Percentiles rank a stretch among this genome's conserved stretches.
These are phyloP conservation scores for Chlorociboria aeruginascens DNA, from an alignment of 495 filamentous ascomycete species.

Conservation along the genomic window DNA sequence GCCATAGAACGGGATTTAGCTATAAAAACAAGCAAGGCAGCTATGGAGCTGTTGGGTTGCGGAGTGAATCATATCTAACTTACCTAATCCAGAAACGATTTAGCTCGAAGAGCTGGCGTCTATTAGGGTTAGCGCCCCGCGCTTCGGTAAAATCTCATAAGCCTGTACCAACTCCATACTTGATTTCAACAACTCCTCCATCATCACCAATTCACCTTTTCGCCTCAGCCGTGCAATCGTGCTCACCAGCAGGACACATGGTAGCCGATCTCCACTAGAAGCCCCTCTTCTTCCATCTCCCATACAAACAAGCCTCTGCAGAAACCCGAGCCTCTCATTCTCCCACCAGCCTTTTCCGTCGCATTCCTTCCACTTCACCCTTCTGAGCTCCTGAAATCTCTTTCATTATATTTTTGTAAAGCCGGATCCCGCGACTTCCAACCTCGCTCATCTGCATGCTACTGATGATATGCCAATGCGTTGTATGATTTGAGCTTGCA, in stretches of 20 bases:
- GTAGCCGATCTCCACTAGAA: too few relatives aligned
- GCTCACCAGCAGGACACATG: too few relatives aligned
- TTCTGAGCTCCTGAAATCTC: background rate
- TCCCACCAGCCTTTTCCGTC: background rate
- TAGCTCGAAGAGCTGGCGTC: too few relatives aligned
- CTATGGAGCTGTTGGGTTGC: background rate
- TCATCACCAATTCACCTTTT: background rate
- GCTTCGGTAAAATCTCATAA: background rate
- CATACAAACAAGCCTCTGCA: background rate
- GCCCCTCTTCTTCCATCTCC: too few relatives aligned
- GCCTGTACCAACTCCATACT: background rate
- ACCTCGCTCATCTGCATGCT: background rate
- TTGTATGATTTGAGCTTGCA: slow-evolving; percentile 7
- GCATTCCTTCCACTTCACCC: background rate
- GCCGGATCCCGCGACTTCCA: background rate
- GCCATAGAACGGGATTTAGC: slow-evolving; percentile 8
- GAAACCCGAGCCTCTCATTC: background rate
- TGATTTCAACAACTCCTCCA: background rate
- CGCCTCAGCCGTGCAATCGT: background rate
- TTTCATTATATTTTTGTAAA: background rate
- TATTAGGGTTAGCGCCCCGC: too few relatives aligned
- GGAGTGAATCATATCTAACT: slow-evolving; percentile 17
- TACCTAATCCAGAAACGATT: too few relatives aligned
- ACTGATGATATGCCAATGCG: background rate
- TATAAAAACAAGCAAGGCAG: slow-evolving; percentile 6